Evolutionary conservation across 176 grass and related monocot genomes (phyloP).

Genomic region (Carex littledalei): DNA sequence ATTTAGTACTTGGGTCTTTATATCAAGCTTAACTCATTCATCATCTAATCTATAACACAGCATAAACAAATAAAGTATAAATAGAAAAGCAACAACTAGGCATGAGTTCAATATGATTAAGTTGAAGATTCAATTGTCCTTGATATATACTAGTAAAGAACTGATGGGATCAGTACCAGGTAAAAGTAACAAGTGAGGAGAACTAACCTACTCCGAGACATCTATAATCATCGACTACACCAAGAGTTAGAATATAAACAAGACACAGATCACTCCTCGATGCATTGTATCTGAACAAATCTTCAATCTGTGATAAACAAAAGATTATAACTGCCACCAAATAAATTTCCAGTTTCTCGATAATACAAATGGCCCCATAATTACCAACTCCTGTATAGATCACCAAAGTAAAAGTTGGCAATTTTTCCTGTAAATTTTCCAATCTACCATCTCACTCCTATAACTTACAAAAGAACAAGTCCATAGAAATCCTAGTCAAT

Average conservation of each 20-base stretch:
- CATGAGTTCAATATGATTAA: neutral
- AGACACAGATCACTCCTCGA: slow-evolving; percentile 65
- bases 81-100: neutral
- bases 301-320: slow-evolving; percentile 56
- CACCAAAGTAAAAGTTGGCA: neutral
- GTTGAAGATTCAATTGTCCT: neutral
- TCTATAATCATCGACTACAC: slow-evolving; percentile 80
- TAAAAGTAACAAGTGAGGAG: neutral
- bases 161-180: neutral
- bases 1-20: neutral
- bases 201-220: slow-evolving; percentile 78
- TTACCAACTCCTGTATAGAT: slow-evolving; percentile 16
- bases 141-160: neutral
- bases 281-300: slow-evolving; percentile 82
- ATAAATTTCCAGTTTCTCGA: neutral
- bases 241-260: slow-evolving; percentile 82
- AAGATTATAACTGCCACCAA: neutral
- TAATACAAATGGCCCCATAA: slow-evolving; percentile 20
- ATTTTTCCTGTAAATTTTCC: neutral
- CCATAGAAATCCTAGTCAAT: neutral
- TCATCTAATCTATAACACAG: slow-evolving; percentile 17
- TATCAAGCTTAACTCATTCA: slow-evolving; percentile 8
- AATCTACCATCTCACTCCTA: neutral
- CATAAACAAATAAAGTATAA: slow-evolving; percentile 15
- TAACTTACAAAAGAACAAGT: neutral